Base-by-base conservation (phyloP, 148 eudicot genomes). In the Euryodendron excelsum region DNA sequence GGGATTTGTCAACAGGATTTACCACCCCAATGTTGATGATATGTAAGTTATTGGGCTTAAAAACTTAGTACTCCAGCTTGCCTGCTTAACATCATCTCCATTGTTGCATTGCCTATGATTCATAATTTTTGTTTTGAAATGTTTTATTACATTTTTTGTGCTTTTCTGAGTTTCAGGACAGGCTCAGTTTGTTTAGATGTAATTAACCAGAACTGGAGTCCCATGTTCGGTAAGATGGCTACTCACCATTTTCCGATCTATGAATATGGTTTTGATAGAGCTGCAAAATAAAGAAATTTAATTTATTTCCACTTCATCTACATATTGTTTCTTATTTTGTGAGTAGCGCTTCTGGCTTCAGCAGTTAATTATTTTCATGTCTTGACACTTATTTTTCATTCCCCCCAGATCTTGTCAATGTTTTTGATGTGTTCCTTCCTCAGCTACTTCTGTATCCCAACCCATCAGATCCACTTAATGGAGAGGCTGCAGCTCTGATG, bases 371-470 rank as follows among this genome's bases (percentile, higher is more conserved):
- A 14, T 36, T 21, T 21, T 69, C n/a, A 9, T 2, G 1, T 39
- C 10, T 69, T 69, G 21, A 27, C 34, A 41, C 45, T 25, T 27
- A 18, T 2, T 14, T 60, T 28, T 60, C 15, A 7, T 23, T 1
- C 21, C 61, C 86, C 27, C 61, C 84, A 92, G 97, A 92, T 79
- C 74, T 92, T 71, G 91, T 90, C n/a, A 90, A 92, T 79, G 91
- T 92, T 23, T 92, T 92, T 83, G 95, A 93, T 79, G 93, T 86
- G 37, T 93, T 93, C 73, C 86, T 93, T 55, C 98, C 98, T 6
- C 98, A 93, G 80, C 98, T 90, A 71, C 90, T 93, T 70, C 68
- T 90, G 74, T 90, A 93, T 78, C 98, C 98, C 33, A 93, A 93
- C 71, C 92, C 95, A 25, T 87, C 95, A 2, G 92, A 91, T 82